phyloP scores from a whole-genome alignment of 2,329 filamentous ascomycete species.

The Scedosporium boydii region DNA sequence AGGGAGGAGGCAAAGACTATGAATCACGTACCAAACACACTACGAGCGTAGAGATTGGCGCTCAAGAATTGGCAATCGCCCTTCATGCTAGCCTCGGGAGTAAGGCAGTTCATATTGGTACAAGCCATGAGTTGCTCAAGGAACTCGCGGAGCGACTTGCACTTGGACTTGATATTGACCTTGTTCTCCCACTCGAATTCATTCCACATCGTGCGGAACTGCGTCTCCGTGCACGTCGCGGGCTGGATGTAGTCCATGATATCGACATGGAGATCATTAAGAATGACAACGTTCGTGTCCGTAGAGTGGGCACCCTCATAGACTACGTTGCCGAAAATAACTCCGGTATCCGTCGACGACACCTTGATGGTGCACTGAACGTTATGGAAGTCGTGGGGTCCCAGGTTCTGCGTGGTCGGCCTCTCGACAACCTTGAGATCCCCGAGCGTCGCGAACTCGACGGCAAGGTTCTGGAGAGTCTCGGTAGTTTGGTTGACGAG shows the following conservation, averaged over 20 bases:
- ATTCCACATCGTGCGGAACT: constrained; percentile 99
- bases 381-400: constrained; percentile 93
- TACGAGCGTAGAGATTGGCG: constrained; percentile 91
- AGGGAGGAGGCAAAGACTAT: neutral
- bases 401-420: constrained; percentile 91
- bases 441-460: constrained; percentile 96
- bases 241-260: constrained; percentile 99
- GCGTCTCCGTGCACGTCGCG: constrained; percentile 90
- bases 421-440: constrained; percentile 97
- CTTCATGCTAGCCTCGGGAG: constrained; percentile 90
- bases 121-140: constrained; percentile 90
- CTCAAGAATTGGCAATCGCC: constrained; percentile 97
- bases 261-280: constrained; percentile 96
- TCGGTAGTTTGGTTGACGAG: constrained; percentile 96
- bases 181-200: constrained; percentile 99
- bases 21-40: constrained; percentile 81
- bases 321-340: constrained; percentile 97
- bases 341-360: constrained; percentile 92
- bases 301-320: constrained; percentile 90
- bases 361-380: constrained; percentile 99
- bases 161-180: constrained; percentile 99
- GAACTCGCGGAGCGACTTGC: constrained; percentile 84
- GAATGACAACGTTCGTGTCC: constrained; percentile 92
- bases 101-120: constrained; percentile 98
- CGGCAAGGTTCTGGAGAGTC: constrained; percentile 91